Evolutionary conservation across 176 grass and related monocot genomes (phyloP), one percentile per base, ranked within the genome.

Genomic region (Oryza coarctata): DNA sequence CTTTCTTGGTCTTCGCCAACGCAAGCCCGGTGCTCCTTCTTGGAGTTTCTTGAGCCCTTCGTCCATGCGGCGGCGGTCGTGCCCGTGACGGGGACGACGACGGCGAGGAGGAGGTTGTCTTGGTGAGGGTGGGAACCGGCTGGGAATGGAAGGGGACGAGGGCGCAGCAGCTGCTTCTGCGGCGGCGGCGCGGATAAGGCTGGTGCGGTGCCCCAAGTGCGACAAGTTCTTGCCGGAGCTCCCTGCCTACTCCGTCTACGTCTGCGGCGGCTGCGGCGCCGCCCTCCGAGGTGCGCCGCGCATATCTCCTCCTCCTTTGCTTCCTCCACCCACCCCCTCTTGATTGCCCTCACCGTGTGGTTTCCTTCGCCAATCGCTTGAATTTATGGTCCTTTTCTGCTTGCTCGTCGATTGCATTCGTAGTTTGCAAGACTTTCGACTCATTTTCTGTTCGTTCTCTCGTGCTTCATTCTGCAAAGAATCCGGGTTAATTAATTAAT

Each of bases 141-240:
- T 45, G 58, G 57, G 30, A 67, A 86, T 92, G 88, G 88, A 90
- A 83, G 67, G 68, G 50, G 78, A 83, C 26, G 86, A 75, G 27
- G 77, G 65, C 20, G 86, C 76, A n/a, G n/a, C n/a, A n/a, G n/a
- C n/a, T n/a, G n/a, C n/a, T n/a, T n/a, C n/a, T 0, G 85, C 77
- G 3, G 86, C 36, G 6, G 84, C 18, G 25, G 86, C 96, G 34
- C 76, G 92, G 89, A 87, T 95, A 76, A 75, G 91, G 69, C 68
- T 99, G 31, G 96, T 99, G 74, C 90, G 96, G 80, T 99, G 96
- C 80, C 96, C 96, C 78, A 93, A 68, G 72, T 99, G 96, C 75
- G 91, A 95, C 84, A 95, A 95, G 85, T 94, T 93, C 88, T 88
- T 99, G n/a, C 96, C 96, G 25, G 96, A 99, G 74, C 85, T 93